These are phyloP conservation scores for Ephemerocybe angulata DNA, from an alignment of 768 basidiomycete genomes.

Conservation along the genomic window DNA sequence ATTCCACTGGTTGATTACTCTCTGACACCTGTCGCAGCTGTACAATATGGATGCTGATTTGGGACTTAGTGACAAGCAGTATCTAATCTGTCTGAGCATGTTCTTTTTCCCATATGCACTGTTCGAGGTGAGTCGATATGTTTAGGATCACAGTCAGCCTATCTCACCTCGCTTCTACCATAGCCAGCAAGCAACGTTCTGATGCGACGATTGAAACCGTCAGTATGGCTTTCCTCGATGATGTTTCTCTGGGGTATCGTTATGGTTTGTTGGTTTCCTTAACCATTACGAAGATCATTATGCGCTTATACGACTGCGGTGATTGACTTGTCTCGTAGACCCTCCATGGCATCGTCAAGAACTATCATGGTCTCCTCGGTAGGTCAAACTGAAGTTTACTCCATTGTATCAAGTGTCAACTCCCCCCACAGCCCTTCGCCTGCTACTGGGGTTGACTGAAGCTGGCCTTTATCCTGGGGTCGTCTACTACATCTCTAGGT, in stretches of 20 bases:
- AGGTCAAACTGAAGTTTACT: conserved; percentile 16
- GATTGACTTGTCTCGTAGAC: conserved; percentile 34
- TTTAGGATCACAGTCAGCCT: neutral
- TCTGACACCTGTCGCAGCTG: conserved; percentile 34
- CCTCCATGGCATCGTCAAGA: conserved; percentile 56
- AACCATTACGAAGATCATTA: neutral
- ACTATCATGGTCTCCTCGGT: conserved; percentile 64
- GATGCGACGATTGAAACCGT: conserved; percentile 57
- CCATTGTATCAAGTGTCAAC: neutral
- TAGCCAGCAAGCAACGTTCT: conserved; percentile 65
- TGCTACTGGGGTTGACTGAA: conserved; percentile 63
- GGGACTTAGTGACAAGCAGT: conserved; percentile 59
- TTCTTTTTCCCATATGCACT: conserved; percentile 76
- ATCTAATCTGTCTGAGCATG: conserved; percentile 63
- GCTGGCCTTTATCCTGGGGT: conserved; percentile 56
- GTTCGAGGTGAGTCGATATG: conserved; percentile 50
- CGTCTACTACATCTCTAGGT: conserved; percentile 63
- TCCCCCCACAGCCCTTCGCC: conserved; percentile 44
- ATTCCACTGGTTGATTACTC: neutral
- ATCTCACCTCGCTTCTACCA: neutral
- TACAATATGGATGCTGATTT: conserved; percentile 57
- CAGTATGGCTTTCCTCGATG: conserved; percentile 58
- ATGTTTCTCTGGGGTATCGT: conserved; percentile 47
- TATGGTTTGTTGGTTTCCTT: conserved; percentile 31
- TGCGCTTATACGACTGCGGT: neutral